Evolutionary conservation across 257 asterid genomes (phyloP), one percentile per base, ranked within the genome.

Genomic region (Gentiana macrophylla): DNA sequence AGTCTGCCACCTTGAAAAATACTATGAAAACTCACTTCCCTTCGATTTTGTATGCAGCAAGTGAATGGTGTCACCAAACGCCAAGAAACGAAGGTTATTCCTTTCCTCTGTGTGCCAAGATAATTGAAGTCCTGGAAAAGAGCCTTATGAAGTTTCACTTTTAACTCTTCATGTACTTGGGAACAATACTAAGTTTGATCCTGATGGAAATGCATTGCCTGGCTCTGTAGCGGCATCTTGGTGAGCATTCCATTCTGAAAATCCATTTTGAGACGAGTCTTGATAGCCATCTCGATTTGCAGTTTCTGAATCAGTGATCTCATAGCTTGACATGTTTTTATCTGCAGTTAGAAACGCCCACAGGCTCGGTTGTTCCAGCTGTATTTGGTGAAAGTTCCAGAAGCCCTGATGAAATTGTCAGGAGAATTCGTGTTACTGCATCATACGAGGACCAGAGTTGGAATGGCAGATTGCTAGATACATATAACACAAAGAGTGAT

Each of bases 361-460:
- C 68, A 24, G 98, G 98, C 56, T 69, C 78, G 48, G 70, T 92
- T 35, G 10, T 70, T 56, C 95, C 98, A 41, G 91, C 93, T 69
- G 69, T 70, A 76, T 92, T 84, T 54, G 94, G 83, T 46, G 60
- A 67, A 66, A 74, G 73, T 49, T 72, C 95, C 33, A 82, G 94
- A 68, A 81, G 93, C 74, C 98, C 98, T 15, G 98, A 92, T 67
- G 97, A 88, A 62, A 53, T 83, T 53, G 80, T 92, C 10, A 80
- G 98, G 56, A 83, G 88, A 67, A 85, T 83, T 59, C 82, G 97
- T 56, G 74, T 92, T 56, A 74, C 81, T 49, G 72, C 97, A 33
- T 64, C 80, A 55, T 85, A 32, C 37, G 91, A 83, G 68, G 95
- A 88, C 59, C 83, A 85, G 32, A 75, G 50, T 56, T 87, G 88